Evolutionary conservation across 768 basidiomycete species (phyloP), one percentile per base, ranked within the genome.

Genomic region (Boletellus ananas): DNA sequence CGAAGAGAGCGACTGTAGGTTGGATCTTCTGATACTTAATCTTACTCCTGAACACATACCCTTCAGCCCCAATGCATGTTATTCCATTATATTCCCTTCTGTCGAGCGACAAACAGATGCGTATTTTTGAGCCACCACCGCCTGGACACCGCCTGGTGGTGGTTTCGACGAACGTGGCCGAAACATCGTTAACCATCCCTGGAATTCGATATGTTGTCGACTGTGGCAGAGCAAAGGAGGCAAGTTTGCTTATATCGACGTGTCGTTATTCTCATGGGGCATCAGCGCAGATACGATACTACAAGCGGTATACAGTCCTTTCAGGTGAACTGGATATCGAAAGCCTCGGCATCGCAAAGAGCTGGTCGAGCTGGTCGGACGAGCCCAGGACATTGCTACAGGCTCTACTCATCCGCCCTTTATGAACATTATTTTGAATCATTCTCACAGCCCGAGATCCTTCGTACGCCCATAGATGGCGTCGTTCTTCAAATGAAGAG

Each of bases 161-260:
- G 14, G 85, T 99, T 6, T 83, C 95, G 2, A 98, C 95, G 2
- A 97, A 98, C 64, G 87, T 97, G 23, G 95, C 95, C 1, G 95
- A 98, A 66, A 98, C 95, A 0, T 96, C 95, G 7, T 74, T 98
- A 29, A 98, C 95, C 0, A 99, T 99, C 51, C 95, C 95, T 21
- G 90, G 90, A 6, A 94, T 99, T 59, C 87, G 90, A 14, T 99
- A 99, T 68, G 95, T 99, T n/a, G 83, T 99, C 25, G 95, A 99
- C 64, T 88, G 88, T 60, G 95, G 95, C 5, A 79, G 94, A 56
- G 92, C 90, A 5, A 98, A 99, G 70, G 93, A 98, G 77, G 91
- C 90, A 57, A 34, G 62, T 9, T 46, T 27, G 14, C 34, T 51
- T 34, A 34, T 31, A 13, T 25, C 35, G 6, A 36, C 35, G 42